Conservation (phyloP, 2,329 filamentous ascomycete species). For the Apiospora hydei region DNA sequence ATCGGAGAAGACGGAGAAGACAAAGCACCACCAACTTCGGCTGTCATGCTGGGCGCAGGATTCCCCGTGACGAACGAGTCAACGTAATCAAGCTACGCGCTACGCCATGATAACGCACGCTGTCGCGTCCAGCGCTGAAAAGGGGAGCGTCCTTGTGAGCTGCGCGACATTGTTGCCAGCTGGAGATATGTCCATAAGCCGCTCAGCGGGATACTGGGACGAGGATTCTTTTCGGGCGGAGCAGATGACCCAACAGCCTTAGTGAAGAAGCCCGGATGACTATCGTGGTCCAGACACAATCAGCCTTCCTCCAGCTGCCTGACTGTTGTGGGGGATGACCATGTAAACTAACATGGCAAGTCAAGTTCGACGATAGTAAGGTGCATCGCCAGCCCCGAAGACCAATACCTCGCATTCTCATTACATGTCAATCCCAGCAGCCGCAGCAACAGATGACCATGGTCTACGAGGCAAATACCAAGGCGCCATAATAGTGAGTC, state of each 20-base stretch:
- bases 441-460: too few relatives aligned
- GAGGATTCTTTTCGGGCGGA: background rate
- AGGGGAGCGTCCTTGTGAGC: background rate
- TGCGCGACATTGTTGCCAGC: background rate
- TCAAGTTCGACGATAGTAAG: too few relatives aligned
- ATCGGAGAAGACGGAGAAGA: background rate
- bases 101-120: background rate
- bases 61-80: background rate
- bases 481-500: too few relatives aligned
- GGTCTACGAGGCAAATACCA: too few relatives aligned
- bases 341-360: too few relatives aligned
- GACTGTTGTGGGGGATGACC: too few relatives aligned
- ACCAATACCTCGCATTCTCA: too few relatives aligned
- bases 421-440: too few relatives aligned
- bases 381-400: too few relatives aligned
- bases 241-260: background rate
- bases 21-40: background rate
- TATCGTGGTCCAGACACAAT: background rate
- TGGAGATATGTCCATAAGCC: background rate
- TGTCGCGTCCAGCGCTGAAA: background rate
- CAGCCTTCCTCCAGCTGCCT: background rate
- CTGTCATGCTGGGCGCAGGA: background rate
- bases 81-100: background rate
- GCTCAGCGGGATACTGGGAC: background rate
- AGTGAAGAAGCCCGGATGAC: background rate